A percentile compares a stretch with the other conserved stretches of the same genome.
Evolutionary conservation across 2,329 filamentous ascomycete species (phyloP).

Genomic region (Alternaria angustiovoidea): DNA sequence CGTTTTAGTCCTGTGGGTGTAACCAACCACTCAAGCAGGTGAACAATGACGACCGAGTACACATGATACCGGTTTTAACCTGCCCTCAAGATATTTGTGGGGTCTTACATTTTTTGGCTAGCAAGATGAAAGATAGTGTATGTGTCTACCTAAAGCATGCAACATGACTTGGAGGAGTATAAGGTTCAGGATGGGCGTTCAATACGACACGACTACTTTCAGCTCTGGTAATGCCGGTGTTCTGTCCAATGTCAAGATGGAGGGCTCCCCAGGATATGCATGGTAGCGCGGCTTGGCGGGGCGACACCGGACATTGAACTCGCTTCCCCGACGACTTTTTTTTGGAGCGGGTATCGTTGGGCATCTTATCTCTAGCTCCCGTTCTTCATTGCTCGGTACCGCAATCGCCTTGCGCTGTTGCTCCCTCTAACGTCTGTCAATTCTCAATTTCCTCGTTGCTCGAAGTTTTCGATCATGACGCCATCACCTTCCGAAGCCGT

Average conservation of each 20-base stretch:
- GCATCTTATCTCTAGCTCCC: constrained; percentile 17
- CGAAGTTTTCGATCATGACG: constrained; percentile 29
- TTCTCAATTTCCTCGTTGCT: background rate
- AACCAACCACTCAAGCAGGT: background rate
- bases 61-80: background rate
- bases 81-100: background rate
- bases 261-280: background rate
- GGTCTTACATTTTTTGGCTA: background rate
- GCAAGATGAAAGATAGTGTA: background rate
- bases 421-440: constrained; percentile 9
- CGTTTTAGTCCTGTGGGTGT: background rate
- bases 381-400: constrained; percentile 10
- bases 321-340: constrained; percentile 23
- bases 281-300: constrained; percentile 15
- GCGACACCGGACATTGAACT: constrained; percentile 13
- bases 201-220: background rate
- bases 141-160: background rate
- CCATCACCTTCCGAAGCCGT: constrained; percentile 41
- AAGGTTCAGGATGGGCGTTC: background rate
- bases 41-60: background rate
- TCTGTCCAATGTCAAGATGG: background rate
- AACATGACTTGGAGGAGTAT: background rate
- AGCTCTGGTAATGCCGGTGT: background rate
- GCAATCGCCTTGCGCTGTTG: constrained; percentile 23
- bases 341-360: constrained; percentile 8